phyloP scores from a whole-genome alignment of 768 basidiomycete genomes.

The Boletus rubroflammeus region DNA sequence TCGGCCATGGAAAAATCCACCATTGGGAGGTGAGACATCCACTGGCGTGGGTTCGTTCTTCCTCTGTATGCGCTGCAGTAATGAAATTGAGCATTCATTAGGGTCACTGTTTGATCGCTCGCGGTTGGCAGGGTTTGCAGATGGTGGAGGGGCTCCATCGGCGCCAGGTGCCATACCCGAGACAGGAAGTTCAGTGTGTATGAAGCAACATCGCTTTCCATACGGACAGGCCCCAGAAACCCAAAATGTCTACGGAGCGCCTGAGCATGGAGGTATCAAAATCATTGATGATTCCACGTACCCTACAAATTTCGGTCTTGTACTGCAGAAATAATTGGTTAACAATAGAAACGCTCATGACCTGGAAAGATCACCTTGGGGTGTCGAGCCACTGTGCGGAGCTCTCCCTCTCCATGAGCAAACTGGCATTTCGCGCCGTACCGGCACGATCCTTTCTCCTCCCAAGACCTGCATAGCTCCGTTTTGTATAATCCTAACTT shows the following conservation, averaged over 20 bases:
- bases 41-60: slow-evolving; percentile 56
- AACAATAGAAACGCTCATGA: slow-evolving; percentile 5
- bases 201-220: slow-evolving; percentile 91
- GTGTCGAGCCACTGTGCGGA: slow-evolving; percentile 79
- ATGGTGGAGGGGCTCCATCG: slow-evolving; percentile 50
- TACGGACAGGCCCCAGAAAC: slow-evolving; percentile 91
- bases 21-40: slow-evolving; percentile 42
- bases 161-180: slow-evolving; percentile 56
- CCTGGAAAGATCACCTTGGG: slow-evolving; percentile 62
- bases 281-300: slow-evolving; percentile 33
- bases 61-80: slow-evolving; percentile 76
- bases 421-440: slow-evolving; percentile 91
- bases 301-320: slow-evolving; percentile 92
- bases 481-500: slow-evolving; percentile 92
- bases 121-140: slow-evolving; percentile 48
- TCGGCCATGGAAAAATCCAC: slow-evolving; percentile 52
- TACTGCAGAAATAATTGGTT: slow-evolving; percentile 47
- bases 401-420: slow-evolving; percentile 87
- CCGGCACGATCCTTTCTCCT: slow-evolving; percentile 83
- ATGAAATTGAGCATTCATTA: slow-evolving; percentile 65
- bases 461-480: slow-evolving; percentile 87
- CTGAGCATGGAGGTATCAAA: slow-evolving; percentile 4
- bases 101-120: slow-evolving; percentile 81
- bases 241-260: slow-evolving; percentile 73
- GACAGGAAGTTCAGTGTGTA: slow-evolving; percentile 80